A percentile compares a stretch with the other conserved stretches of the same genome.
Evolutionary conservation across 2,329 filamentous ascomycete species (phyloP).

Genomic region (Lecanicillium sp.): DNA sequence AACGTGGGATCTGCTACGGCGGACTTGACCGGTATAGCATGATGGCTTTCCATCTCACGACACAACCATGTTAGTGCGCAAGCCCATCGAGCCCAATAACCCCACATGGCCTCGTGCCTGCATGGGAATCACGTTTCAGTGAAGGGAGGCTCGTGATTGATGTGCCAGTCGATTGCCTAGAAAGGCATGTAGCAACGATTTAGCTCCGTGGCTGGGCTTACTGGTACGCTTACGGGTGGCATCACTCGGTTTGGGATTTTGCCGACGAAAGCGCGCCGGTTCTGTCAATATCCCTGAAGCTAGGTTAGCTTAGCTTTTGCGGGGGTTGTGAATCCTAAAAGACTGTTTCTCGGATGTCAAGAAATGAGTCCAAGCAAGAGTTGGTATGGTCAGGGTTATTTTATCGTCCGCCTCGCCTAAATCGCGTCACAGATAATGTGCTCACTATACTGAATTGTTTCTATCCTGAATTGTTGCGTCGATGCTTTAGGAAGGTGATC

Average conservation of each 20-base stretch:
- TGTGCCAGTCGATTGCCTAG: slow-evolving; percentile 3
- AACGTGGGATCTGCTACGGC: slow-evolving; percentile 8
- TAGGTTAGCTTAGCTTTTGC: slow-evolving; percentile 6
- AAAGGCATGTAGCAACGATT: slow-evolving; percentile 13
- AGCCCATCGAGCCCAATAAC: background rate
- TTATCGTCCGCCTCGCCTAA: too few relatives aligned
- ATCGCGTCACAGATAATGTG: too few relatives aligned
- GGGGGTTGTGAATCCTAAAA: too few relatives aligned
- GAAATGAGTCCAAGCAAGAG: too few relatives aligned
- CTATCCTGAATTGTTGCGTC: too few relatives aligned
- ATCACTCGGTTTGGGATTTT: background rate
- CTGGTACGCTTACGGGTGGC: slow-evolving; percentile 6
- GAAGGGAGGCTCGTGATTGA: slow-evolving; percentile 7
- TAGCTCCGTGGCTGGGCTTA: slow-evolving; percentile 9
- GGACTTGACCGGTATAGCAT: background rate
- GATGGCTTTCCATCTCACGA: background rate
- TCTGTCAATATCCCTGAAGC: background rate
- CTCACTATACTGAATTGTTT: too few relatives aligned
- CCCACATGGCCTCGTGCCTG: background rate
- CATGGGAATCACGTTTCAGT: slow-evolving; percentile 10
- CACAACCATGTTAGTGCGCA: background rate
- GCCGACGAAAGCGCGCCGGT: background rate
- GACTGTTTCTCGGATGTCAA: too few relatives aligned
- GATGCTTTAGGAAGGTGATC: too few relatives aligned
- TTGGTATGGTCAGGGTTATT: too few relatives aligned